Percentiles rank a stretch among this genome's conserved stretches.
Evolutionary conservation across 164 flowering plant species (phyloP).

Genomic region (Houttuynia cordata): DNA sequence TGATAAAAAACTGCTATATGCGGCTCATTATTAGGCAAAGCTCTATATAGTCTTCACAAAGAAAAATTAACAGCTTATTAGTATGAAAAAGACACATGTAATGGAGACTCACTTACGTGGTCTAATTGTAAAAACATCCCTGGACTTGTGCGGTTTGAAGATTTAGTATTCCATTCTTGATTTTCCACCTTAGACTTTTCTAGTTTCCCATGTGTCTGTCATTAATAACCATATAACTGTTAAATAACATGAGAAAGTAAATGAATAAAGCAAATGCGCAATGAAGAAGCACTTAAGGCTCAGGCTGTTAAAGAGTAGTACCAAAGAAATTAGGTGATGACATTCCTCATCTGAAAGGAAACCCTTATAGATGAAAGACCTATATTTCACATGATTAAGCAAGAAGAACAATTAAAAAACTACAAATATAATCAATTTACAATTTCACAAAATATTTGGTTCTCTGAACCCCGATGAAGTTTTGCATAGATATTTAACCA

Average conservation of each 20-base stretch:
- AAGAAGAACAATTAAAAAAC: neutral
- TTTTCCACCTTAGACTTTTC: constrained; percentile 5
- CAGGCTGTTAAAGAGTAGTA: constrained; percentile 16
- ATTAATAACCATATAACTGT: constrained; percentile 2
- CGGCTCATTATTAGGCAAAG: too few relatives aligned
- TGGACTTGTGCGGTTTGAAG: constrained; percentile 8
- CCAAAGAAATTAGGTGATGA: constrained; percentile 62
- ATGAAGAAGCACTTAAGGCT: neutral
- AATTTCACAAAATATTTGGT: neutral
- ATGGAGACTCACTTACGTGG: constrained; percentile 13
- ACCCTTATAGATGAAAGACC: constrained; percentile 65
- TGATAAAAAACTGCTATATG: too few relatives aligned
- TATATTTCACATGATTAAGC: constrained; percentile 20
- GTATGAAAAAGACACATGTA: neutral
- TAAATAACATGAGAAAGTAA: neutral
- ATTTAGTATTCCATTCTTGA: constrained; percentile 2
- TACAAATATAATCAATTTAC: neutral
- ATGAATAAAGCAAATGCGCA: constrained; percentile 10
- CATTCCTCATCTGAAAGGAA: constrained; percentile 73
- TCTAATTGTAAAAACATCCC: constrained; percentile 10
- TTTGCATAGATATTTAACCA: neutral
- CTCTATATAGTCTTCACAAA: neutral
- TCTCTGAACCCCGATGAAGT: neutral
- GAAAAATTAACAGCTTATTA: neutral
- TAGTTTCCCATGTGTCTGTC: constrained; percentile 13